A percentile compares a stretch with the other conserved stretches of the same genome.
Evolutionary conservation across 1,139 yeast species (phyloP).

Genomic region (Wickerhamomyces sp.): DNA sequence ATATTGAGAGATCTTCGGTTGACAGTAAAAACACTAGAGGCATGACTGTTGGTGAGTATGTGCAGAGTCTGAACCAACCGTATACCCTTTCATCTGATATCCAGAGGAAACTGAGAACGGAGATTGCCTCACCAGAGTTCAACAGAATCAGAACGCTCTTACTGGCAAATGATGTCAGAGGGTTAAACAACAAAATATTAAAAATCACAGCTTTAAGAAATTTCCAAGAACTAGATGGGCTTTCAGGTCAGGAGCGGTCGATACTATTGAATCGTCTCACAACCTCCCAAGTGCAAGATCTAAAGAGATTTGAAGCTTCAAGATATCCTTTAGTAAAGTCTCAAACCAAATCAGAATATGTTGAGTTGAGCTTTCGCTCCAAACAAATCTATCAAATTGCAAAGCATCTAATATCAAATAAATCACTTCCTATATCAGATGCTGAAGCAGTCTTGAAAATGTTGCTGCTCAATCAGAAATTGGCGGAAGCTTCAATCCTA

Average conservation of each 20-base stretch:
- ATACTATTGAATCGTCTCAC: not conserved
- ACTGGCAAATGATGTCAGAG: not conserved
- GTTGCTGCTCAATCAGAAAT: slow-evolving; percentile 1
- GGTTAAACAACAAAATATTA: not conserved
- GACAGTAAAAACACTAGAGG: not conserved
- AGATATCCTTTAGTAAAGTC: not conserved
- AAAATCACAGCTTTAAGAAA: not conserved
- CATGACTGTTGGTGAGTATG: slow-evolving; percentile 1
- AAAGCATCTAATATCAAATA: not conserved
- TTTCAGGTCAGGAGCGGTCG: not conserved
- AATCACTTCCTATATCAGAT: not conserved
- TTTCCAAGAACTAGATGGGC: not conserved
- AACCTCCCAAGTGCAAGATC: not conserved
- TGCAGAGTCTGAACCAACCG: not conserved
- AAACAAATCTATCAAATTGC: not conserved
- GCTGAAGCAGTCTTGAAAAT: not conserved
- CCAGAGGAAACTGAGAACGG: not conserved
- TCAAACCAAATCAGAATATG: not conserved
- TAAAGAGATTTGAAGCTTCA: not conserved
- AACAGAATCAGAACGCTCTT: not conserved
- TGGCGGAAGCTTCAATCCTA: slow-evolving; percentile 7
- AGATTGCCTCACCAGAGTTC: not conserved
- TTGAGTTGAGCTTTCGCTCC: not conserved
- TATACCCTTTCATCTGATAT: not conserved
- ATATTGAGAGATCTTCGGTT: not conserved